Evolutionary conservation across 75 land plant species (phyloP).

Genomic region (Selaginella moellendorffii): DNA sequence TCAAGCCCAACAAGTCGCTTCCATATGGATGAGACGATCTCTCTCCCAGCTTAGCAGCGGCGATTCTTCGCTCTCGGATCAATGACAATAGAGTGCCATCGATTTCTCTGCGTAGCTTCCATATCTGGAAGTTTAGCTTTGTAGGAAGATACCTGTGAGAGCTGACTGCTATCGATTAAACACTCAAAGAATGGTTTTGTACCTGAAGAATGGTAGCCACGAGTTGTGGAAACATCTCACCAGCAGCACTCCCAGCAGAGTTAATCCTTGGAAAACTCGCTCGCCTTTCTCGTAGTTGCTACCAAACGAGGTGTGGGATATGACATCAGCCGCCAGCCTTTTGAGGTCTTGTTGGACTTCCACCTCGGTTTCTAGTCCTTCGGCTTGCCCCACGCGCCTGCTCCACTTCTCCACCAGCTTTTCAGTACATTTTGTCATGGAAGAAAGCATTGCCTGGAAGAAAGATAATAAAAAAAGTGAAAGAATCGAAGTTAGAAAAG

Average conservation of each 20-base stretch:
- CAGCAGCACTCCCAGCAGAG: neutral
- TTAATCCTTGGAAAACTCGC: neutral
- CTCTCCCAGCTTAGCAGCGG: no score
- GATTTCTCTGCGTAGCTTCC: neutral
- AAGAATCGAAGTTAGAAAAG: neutral
- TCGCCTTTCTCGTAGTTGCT: constrained; percentile 9
- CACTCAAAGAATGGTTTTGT: neutral
- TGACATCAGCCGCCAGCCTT: neutral
- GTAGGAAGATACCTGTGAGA: neutral
- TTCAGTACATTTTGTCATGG: constrained; percentile 23
- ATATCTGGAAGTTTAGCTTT: neutral
- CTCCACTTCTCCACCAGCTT: constrained; percentile 22
- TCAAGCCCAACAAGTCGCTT: neutral
- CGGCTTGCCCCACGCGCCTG: neutral
- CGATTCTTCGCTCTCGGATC: neutral
- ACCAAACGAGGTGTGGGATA: constrained; percentile 6
- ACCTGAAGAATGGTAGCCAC: neutral
- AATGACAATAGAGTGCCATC: neutral
- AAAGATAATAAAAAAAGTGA: neutral
- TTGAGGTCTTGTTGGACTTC: neutral
- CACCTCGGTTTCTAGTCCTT: neutral
- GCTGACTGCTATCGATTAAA: neutral
- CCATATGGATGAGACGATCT: neutral
- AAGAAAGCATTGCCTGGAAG: constrained; percentile 24
- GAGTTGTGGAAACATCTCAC: neutral